These are phyloP conservation scores for Lactifluus echinatus DNA, from an alignment of 768 basidiomycete genomes.

Conservation along the genomic window DNA sequence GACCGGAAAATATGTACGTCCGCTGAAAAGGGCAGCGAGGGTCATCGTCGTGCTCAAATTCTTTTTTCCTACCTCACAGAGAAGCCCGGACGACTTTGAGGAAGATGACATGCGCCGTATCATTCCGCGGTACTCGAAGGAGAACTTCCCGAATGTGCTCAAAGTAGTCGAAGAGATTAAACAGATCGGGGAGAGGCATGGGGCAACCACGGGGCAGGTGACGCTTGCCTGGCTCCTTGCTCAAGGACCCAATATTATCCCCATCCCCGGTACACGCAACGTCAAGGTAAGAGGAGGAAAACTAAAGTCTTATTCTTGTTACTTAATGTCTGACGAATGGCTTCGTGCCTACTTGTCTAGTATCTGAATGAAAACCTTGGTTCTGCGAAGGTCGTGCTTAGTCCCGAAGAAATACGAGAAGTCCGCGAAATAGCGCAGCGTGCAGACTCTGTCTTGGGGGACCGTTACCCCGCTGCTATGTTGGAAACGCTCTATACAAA, in stretches of 20 bases:
- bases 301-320: no score
- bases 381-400: constrained; percentile 10
- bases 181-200: constrained; percentile 30
- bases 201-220: constrained; percentile 38
- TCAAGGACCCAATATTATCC: constrained; percentile 39
- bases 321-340: background rate
- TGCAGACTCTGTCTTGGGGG: constrained; percentile 14
- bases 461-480: constrained; percentile 5
- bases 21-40: background rate
- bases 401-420: constrained; percentile 8
- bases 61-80: constrained; percentile 20
- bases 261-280: constrained; percentile 40
- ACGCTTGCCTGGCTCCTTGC: constrained; percentile 43
- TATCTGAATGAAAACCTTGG: constrained; percentile 14
- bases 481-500: constrained; percentile 1
- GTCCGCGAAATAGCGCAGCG: constrained; percentile 4
- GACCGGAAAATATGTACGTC: constrained; percentile 36
- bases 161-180: constrained; percentile 32
- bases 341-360: background rate
- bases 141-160: constrained; percentile 40
- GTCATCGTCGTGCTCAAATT: background rate
- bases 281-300: constrained; percentile 25
- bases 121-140: constrained; percentile 32
- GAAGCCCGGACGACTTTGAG: constrained; percentile 35
- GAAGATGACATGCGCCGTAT: constrained; percentile 30